Conservation (phyloP, 805 yeast genomes). For the Candida tammaniensis region DNA sequence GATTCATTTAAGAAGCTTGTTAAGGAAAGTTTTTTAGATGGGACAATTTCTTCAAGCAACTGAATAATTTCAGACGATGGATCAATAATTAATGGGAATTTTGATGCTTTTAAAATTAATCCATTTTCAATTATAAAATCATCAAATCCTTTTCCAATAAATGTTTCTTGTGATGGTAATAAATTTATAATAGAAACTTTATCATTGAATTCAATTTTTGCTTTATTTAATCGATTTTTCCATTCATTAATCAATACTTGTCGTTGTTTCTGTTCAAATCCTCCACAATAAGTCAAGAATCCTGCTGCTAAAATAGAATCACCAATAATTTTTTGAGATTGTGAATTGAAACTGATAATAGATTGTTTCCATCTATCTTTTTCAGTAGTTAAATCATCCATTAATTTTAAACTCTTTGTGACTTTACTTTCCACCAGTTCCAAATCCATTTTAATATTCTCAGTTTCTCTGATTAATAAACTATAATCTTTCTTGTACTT, state of each 20-base stretch:
- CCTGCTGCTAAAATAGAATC: slow-evolving; percentile 64
- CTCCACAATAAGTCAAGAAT: slow-evolving; percentile 59
- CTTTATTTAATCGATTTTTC: slow-evolving; percentile 29
- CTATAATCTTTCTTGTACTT: slow-evolving; percentile 68
- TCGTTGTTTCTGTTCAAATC: slow-evolving; percentile 49
- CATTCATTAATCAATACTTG: slow-evolving; percentile 29
- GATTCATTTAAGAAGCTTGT: slow-evolving; percentile 74
- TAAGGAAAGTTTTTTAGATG: slow-evolving; percentile 39
- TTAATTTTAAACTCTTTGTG: slow-evolving; percentile 55
- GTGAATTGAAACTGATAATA: slow-evolving; percentile 47
- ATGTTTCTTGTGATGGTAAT: neutral
- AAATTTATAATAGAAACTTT: slow-evolving; percentile 7
- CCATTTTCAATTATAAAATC: slow-evolving; percentile 63
- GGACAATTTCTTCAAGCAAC: slow-evolving; percentile 30
- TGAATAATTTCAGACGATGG: slow-evolving; percentile 53
- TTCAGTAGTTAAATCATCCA: slow-evolving; percentile 65
- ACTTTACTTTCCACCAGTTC: slow-evolving; percentile 56
- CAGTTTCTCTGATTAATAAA: slow-evolving; percentile 72
- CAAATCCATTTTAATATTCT: slow-evolving; percentile 72
- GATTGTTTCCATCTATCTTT: slow-evolving; percentile 70
- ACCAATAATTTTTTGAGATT: slow-evolving; percentile 54
- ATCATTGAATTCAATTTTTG: slow-evolving; percentile 6
- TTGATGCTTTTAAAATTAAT: slow-evolving; percentile 42
- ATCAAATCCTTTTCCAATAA: slow-evolving; percentile 45
- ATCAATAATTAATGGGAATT: slow-evolving; percentile 65